A percentile compares a stretch with the other conserved stretches of the same genome.
phyloP scores from a whole-genome alignment of 2,329 filamentous ascomycete genomes.

The Aspergillus quadrilineatus region DNA sequence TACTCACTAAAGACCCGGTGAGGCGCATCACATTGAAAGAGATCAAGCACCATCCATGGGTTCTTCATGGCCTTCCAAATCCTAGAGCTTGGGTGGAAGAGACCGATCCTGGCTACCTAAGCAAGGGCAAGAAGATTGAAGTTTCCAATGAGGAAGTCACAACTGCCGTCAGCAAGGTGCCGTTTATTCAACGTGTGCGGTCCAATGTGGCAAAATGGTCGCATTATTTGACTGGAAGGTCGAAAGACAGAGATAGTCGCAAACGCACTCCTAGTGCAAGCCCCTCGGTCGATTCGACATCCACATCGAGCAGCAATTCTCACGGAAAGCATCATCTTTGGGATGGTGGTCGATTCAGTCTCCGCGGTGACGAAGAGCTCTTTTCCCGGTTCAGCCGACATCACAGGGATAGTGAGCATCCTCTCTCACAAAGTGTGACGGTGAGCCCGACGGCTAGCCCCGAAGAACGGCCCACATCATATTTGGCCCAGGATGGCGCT shows the following conservation, averaged over 20 bases:
- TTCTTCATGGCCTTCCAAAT: constrained; percentile 74
- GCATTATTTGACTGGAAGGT: constrained; percentile 52
- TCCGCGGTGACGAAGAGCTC: constrained; percentile 56
- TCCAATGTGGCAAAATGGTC: constrained; percentile 71
- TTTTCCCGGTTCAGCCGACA: constrained; percentile 49
- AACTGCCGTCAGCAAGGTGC: constrained; percentile 83
- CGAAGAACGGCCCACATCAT: constrained; percentile 33
- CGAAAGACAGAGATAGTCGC: constrained; percentile 43
- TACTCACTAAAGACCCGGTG: constrained; percentile 85
- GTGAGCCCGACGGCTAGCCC: constrained; percentile 61
- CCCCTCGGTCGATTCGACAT: constrained; percentile 55
- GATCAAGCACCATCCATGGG: constrained; percentile 93
- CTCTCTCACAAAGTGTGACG: constrained; percentile 70
- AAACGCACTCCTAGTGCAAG: constrained; percentile 55
- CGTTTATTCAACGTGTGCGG: constrained; percentile 78
- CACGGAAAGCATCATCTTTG: constrained; percentile 52
- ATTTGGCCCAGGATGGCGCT: constrained; percentile 31
- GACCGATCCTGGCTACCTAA: constrained; percentile 77
- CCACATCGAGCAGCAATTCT: constrained; percentile 55
- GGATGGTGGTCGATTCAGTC: constrained; percentile 54
- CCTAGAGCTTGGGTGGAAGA: constrained; percentile 85
- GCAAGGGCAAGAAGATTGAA: constrained; percentile 81
- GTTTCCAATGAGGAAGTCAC: constrained; percentile 90
- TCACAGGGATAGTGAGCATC: constrained; percentile 63
- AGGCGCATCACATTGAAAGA: constrained; percentile 86